Base-by-base conservation (phyloP, 2,329 filamentous ascomycete genomes). In the Cylindrodendrum hubeiense region DNA sequence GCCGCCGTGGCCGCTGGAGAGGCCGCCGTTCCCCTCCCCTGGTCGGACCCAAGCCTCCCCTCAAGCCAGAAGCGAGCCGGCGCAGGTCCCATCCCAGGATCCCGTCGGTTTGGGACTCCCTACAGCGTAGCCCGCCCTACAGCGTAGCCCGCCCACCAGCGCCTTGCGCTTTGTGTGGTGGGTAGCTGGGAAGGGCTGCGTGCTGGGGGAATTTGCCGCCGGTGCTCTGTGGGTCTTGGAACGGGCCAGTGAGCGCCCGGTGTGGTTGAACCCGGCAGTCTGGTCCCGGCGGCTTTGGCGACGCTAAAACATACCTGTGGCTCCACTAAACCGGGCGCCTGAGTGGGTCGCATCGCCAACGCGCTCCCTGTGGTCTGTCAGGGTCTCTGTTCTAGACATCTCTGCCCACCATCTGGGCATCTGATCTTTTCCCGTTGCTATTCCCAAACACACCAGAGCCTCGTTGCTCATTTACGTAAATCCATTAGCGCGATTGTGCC, bases 281-380 rank as follows among this genome's bases (percentile, higher is more conserved):
- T 79, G 75, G 77, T 77, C 76, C 71, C 70, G 75, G 76, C 75
- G 76, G 73, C 70, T 75, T 72, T 71, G 57, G 60, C 47, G 51
- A 76, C 66, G 68, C 73, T 76, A 75, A 75, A 76, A 71, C 67
- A 58, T 67, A 70, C 60, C 64, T 67, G 66, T 68, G 62, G 70
- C 65, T 61, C 75, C 75, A 74, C 75, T 64, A 67, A 54, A 58
- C 49, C 60, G 60, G 53, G 64, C 53, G 66, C 66, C 65, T 72
- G 64, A 60, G 57, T 65, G 53, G 70, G 63, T 55, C 62, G 34
- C 59, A 50, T 59, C 44, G 33, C 50, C 41, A 51, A 44, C 53
- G 34, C 61, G 37, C 24, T 41, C 15, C 33, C 15, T 59, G 55
- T 30, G 19, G 43, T 24, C 21, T 24, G 10, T 46, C 43, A 46